Conservation (phyloP, 23 red algal genomes). For the Gracilariopsis chorda region DNA sequence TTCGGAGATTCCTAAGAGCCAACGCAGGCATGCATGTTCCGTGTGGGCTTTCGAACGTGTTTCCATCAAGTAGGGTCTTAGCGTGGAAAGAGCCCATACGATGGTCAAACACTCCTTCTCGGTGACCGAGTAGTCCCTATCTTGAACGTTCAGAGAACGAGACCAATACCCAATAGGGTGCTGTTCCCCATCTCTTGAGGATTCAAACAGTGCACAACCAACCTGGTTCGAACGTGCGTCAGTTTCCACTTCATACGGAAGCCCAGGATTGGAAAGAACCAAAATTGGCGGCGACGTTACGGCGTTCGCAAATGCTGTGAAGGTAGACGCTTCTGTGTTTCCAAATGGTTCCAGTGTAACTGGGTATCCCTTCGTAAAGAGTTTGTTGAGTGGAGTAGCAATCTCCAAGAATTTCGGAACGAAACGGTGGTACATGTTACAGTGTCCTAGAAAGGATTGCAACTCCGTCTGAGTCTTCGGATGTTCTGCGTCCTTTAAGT, state of each 20-base stretch:
- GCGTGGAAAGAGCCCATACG: background rate
- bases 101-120: constrained; percentile 4
- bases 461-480: constrained; percentile 1
- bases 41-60: background rate
- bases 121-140: background rate
- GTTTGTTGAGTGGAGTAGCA: background rate
- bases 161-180: background rate
- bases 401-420: background rate
- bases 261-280: background rate
- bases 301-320: background rate
- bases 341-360: background rate
- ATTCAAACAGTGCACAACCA: constrained; percentile 10
- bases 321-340: background rate
- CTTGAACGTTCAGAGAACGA: background rate
- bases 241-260: background rate
- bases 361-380: background rate
- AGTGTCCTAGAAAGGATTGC: constrained; percentile 32
- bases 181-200: background rate
- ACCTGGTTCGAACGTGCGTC: constrained; percentile 15
- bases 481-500: no score
- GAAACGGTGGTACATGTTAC: constrained; percentile 44
- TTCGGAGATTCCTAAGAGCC: background rate
- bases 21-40: background rate
- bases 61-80: constrained; percentile 4
- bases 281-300: background rate